Percentiles rank a stretch among this genome's conserved stretches.
These are phyloP conservation scores for Neurospora sublineolata DNA, from an alignment of 495 filamentous ascomycete species.

Conservation along the genomic window DNA sequence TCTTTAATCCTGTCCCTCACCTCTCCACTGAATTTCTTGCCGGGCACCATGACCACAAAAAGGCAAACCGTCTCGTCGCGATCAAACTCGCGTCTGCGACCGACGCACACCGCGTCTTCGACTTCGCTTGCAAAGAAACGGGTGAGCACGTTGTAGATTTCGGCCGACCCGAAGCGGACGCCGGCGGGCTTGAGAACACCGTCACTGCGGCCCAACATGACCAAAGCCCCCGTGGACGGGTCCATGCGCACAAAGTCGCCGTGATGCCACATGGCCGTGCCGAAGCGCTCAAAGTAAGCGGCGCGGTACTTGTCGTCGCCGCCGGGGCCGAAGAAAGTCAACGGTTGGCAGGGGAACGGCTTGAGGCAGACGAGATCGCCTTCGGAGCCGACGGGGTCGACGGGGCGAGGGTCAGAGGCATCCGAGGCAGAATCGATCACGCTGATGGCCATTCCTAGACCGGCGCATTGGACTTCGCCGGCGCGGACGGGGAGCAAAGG, in stretches of 20 bases:
- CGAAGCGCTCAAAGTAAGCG: slow-evolving; percentile 81
- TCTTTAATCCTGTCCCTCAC: slow-evolving; percentile 49
- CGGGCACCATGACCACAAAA: slow-evolving; percentile 64
- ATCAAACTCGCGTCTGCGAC: slow-evolving; percentile 59
- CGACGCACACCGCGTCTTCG: slow-evolving; percentile 78
- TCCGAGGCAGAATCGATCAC: slow-evolving; percentile 55
- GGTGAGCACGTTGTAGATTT: slow-evolving; percentile 87
- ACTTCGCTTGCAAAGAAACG: slow-evolving; percentile 66
- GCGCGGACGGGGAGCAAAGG: slow-evolving; percentile 75
- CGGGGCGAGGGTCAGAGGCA: slow-evolving; percentile 20
- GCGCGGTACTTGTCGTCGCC: slow-evolving; percentile 65
- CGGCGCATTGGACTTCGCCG: slow-evolving; percentile 84
- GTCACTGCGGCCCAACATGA: slow-evolving; percentile 72
- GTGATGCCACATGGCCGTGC: slow-evolving; percentile 68
- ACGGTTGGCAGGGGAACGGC: slow-evolving; percentile 83
- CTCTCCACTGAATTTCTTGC: slow-evolving; percentile 34
- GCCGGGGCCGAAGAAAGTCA: slow-evolving; percentile 68
- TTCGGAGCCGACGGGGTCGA: slow-evolving; percentile 46
- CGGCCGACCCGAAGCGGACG: slow-evolving; percentile 66
- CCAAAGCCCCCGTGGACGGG: slow-evolving; percentile 58
- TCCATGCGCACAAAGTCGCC: slow-evolving; percentile 84
- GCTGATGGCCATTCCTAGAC: slow-evolving; percentile 81
- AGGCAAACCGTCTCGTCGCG: slow-evolving; percentile 75
- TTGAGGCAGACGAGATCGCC: slow-evolving; percentile 86
- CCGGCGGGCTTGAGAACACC: slow-evolving; percentile 71